A percentile compares a stretch with the other conserved stretches of the same genome.
Evolutionary conservation across 352 stramenopile genomes (phyloP).

Genomic region (Peronospora tabacina): DNA sequence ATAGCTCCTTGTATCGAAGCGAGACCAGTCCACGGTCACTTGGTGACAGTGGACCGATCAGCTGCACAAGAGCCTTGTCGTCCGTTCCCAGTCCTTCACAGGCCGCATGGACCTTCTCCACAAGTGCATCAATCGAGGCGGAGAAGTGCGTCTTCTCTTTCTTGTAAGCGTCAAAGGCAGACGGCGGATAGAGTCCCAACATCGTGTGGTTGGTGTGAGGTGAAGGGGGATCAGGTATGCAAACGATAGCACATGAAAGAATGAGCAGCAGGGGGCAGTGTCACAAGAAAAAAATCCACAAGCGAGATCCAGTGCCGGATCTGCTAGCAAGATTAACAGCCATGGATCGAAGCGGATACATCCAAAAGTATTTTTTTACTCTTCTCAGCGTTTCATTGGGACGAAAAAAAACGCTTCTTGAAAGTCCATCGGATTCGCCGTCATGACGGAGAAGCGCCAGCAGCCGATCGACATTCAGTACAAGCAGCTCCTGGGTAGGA

Average conservation of each 20-base stretch:
- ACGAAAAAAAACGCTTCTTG: constrained; percentile 6
- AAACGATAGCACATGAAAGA: constrained; percentile 27
- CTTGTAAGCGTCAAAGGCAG: constrained; percentile 56
- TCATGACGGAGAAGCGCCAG: constrained; percentile 53
- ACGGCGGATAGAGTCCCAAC: constrained; percentile 53
- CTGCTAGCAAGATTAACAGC: too few relatives aligned
- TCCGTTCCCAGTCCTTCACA: constrained; percentile 57
- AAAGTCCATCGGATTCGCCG: too few relatives aligned
- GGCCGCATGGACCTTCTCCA: constrained; percentile 62
- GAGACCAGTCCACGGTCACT: constrained; percentile 44
- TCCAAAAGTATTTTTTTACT: too few relatives aligned
- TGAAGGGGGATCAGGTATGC: constrained; percentile 12
- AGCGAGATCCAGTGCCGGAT: too few relatives aligned
- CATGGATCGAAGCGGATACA: too few relatives aligned
- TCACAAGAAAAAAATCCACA: too few relatives aligned
- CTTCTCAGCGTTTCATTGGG: constrained; percentile 5
- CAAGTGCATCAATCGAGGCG: constrained; percentile 36
- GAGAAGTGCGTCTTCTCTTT: constrained; percentile 43
- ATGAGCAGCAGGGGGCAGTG: constrained; percentile 18
- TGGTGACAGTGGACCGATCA: constrained; percentile 37
- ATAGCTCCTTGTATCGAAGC: constrained; percentile 51
- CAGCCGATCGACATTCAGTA: constrained; percentile 76
- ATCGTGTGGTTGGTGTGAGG: constrained; percentile 29
- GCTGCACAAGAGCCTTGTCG: constrained; percentile 48
- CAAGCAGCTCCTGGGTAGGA: constrained; percentile 65